Percentiles rank a stretch among this genome's conserved stretches.
Conservation (phyloP, 75 land plant genomes). For the Picea glauca region DNA sequence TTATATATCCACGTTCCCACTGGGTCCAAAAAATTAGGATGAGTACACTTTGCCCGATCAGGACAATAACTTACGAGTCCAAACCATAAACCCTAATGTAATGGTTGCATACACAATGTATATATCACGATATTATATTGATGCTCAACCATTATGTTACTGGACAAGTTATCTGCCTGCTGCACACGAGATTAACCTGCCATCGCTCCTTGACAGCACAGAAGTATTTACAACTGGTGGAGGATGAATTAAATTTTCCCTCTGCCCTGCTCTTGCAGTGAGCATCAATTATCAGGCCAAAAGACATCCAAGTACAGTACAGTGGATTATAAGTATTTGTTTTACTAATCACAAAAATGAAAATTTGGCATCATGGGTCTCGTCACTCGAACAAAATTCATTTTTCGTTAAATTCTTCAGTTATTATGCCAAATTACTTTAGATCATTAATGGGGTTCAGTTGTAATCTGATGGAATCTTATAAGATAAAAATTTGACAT, state of each 20-base stretch:
- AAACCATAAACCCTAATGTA: conserved; percentile 12
- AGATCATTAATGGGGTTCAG: background rate
- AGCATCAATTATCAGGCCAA: background rate
- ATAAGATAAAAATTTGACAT: too few species aligned
- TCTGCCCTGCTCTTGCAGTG: background rate
- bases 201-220: conserved; percentile 2
- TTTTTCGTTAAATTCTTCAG: background rate
- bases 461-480: background rate
- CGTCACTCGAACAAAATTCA: background rate
- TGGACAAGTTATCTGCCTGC: conserved; percentile 4
- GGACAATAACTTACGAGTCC: background rate
- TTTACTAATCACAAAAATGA: background rate
- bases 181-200: conserved; percentile 11
- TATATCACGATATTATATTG: conserved; percentile 1
- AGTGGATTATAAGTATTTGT: background rate
- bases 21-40: conserved; percentile 7
- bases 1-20: conserved; percentile 13
- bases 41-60: background rate
- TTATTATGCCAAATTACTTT: background rate
- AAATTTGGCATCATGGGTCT: background rate
- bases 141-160: background rate
- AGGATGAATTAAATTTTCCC: background rate
- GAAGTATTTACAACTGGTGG: conserved; percentile 2
- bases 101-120: background rate
- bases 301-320: background rate